A percentile compares a stretch with the other conserved stretches of the same genome.
phyloP scores from a whole-genome alignment of 1,139 yeast genomes.

The Nadsonia commutata region DNA sequence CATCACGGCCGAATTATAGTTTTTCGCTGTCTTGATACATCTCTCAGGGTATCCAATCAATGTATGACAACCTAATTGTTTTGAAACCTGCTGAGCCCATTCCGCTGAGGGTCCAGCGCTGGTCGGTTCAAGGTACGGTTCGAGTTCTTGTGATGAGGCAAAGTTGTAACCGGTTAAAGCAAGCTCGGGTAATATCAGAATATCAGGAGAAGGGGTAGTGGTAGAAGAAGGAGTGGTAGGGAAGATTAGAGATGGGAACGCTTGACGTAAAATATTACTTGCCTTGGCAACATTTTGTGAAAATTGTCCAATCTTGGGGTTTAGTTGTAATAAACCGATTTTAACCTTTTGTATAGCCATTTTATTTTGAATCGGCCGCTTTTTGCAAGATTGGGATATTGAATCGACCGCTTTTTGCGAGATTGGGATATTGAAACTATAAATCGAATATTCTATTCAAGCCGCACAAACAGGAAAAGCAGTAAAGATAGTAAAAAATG shows the following conservation, averaged over 20 bases:
- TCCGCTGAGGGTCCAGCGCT: conserved; percentile 32
- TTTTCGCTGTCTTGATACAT: conserved; percentile 16
- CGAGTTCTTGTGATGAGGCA: conserved; percentile 33
- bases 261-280: conserved; percentile 3
- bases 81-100: conserved; percentile 45
- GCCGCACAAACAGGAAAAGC: too few relatives aligned
- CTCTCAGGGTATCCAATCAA: conserved; percentile 74
- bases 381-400: too few relatives aligned
- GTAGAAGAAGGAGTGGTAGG: background rate
- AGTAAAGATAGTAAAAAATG: too few relatives aligned
- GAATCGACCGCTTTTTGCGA: too few relatives aligned
- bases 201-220: conserved; percentile 19
- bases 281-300: background rate
- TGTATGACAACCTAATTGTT: conserved; percentile 44
- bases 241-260: conserved; percentile 2
- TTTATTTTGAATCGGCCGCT: too few relatives aligned
- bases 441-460: too few relatives aligned
- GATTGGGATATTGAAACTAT: too few relatives aligned
- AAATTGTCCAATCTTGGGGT: background rate
- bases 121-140: conserved; percentile 41
- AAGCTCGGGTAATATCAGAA: conserved; percentile 68
- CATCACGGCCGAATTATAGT: conserved; percentile 63
- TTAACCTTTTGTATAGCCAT: background rate
- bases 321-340: background rate
- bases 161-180: conserved; percentile 82